phyloP scores from a whole-genome alignment of 2,329 filamentous ascomycete genomes.

The Albifimbria verrucaria region DNA sequence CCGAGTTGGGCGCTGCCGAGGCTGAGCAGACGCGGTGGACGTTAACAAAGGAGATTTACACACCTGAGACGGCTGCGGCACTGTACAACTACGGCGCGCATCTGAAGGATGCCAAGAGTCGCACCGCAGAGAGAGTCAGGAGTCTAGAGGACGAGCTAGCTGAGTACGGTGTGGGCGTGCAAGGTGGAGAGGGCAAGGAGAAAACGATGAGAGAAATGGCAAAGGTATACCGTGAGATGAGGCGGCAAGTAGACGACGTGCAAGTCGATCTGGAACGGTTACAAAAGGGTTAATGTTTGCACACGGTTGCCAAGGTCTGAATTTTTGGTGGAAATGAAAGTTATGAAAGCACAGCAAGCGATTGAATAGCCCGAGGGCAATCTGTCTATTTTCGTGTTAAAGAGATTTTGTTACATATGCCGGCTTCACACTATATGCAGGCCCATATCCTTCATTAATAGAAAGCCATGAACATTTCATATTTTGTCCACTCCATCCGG shows the following conservation, averaged over 20 bases:
- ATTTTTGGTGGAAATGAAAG: too few species aligned
- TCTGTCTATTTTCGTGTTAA: background rate
- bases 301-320: too few species aligned
- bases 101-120: slow-evolving; percentile 43
- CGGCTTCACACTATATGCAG: background rate
- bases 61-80: slow-evolving; percentile 37
- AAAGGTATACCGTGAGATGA: slow-evolving; percentile 47
- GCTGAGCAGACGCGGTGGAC: slow-evolving; percentile 30
- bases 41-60: slow-evolving; percentile 40
- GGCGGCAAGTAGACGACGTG: slow-evolving; percentile 46
- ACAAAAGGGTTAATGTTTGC: slow-evolving; percentile 19
- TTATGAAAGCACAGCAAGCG: background rate
- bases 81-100: slow-evolving; percentile 46
- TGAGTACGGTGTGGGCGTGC: slow-evolving; percentile 46
- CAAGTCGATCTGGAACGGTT: slow-evolving; percentile 41
- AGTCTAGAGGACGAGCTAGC: slow-evolving; percentile 40
- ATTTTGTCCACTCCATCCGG: background rate
- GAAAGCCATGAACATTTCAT: background rate
- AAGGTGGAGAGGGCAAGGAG: slow-evolving; percentile 38
- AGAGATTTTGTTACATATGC: background rate
- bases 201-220: slow-evolving; percentile 52
- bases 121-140: slow-evolving; percentile 41
- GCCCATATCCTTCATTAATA: background rate
- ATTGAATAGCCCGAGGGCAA: background rate
- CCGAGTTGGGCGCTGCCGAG: slow-evolving; percentile 38